Conservation (phyloP, 2,329 filamentous ascomycete genomes). For the Paraconiothyrium sp. region DNA sequence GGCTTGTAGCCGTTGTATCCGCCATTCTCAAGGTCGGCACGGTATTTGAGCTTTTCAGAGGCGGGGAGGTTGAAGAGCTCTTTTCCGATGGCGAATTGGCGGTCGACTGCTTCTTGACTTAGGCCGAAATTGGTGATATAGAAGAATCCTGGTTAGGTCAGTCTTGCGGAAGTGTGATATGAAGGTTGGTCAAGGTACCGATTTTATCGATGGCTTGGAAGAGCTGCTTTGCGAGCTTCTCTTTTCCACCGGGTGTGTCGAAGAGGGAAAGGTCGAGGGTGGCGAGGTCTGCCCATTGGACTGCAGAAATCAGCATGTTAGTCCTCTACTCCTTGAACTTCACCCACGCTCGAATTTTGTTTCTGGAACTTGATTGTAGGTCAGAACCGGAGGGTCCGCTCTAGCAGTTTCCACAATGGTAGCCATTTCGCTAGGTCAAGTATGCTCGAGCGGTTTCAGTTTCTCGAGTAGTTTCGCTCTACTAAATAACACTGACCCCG, state of each 20-base stretch:
- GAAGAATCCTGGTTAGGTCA: slow-evolving; percentile 23
- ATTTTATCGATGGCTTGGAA: slow-evolving; percentile 14
- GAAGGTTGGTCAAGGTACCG: background rate
- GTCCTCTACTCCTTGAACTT: background rate
- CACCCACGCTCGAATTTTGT: slow-evolving; percentile 18
- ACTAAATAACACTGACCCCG: slow-evolving; percentile 4
- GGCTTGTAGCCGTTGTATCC: slow-evolving; percentile 60
- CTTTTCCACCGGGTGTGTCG: slow-evolving; percentile 14
- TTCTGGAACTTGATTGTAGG: slow-evolving; percentile 20
- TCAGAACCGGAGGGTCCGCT: slow-evolving; percentile 9
- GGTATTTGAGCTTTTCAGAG: slow-evolving; percentile 26
- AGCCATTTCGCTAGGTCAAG: slow-evolving; percentile 10
- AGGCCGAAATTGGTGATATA: slow-evolving; percentile 30
- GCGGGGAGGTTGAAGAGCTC: slow-evolving; percentile 24
- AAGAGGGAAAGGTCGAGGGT: slow-evolving; percentile 18
- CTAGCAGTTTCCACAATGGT: slow-evolving; percentile 13
- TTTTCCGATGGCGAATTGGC: slow-evolving; percentile 29
- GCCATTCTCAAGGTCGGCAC: slow-evolving; percentile 25
- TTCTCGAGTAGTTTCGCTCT: background rate
- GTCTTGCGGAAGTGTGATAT: background rate
- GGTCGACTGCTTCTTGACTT: slow-evolving; percentile 26
- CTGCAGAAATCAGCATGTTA: background rate
- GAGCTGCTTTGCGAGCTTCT: slow-evolving; percentile 18
- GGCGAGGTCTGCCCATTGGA: slow-evolving; percentile 23
- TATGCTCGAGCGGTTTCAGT: background rate